Base-by-base conservation (phyloP, 148 eudicot genomes). In the Drosera capensis region DNA sequence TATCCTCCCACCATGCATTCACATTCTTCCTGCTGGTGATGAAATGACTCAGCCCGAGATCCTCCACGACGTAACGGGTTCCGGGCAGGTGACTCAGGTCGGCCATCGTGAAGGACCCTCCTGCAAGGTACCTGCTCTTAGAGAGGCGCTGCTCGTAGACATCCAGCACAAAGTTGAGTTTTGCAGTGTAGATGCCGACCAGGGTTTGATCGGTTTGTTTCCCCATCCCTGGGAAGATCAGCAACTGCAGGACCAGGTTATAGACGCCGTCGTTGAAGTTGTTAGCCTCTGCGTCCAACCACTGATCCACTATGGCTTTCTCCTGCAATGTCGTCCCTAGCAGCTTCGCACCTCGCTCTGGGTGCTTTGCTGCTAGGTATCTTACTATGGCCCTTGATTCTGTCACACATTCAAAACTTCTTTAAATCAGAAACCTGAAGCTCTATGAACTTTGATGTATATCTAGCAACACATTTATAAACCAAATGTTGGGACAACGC, bases 11-110 rank as follows among this genome's bases (percentile, higher is more conserved):
- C 51, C 51, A 48, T 4, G 38, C 25, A 30, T 31, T 29, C 5
- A 48, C 40, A 19, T 19, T 8, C 23, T 28, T 28, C 14, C 51
- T 28, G 37, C 30, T 38, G n/a, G 22, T 30, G 7, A 48, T 16
- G 3, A 30, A 11, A 11, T 30, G 20, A 11, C 23, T 24, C 22
- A 30, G 14, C 12, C 38, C 38, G 15, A 38, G 23, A 8, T 48
- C 51, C 14, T 45, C 17, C 12, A 29, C 23, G 14, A 48, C 37
- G 23, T 26, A 26, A 14, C 39, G 16, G 2, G 30, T 17, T 7
- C 20, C 51, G 2, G 51, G 51, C 12, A 48, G 39, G 39, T 48
- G 51, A 15, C 23, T 28, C 11, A 48, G 51, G 39, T 48, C 51
- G 0, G 51, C 51, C 23, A 48, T 14, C 7, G 52, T 29, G 40